Evolutionary conservation across 371 early-diverging fungal species (phyloP), one percentile per base, ranked within the genome.

Genomic region (Rhizomucor miehei): DNA sequence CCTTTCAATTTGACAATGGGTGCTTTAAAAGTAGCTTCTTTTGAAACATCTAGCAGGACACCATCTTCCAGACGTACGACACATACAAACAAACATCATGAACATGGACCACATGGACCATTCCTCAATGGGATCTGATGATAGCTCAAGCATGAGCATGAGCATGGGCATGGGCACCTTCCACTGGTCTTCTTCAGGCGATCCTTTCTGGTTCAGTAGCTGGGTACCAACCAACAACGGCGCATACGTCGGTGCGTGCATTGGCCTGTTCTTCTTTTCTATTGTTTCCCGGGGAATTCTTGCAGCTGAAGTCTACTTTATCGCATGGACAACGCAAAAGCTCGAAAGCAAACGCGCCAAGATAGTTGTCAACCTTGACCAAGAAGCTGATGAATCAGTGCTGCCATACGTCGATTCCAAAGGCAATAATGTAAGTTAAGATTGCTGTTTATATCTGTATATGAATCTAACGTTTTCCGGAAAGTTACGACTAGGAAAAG

Each of bases 241-340:
- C n/a, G 68, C 72, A 37, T 81, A 79, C 34, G 75, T 80, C 44
- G 84, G 84, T 25, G 76, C 82, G 8, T 75, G 80, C 44, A 57
- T 84, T 41, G 82, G 81, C 12, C 64, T 84, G 6, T 71, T 84
- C 39, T 39, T 84, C 9, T 65, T 81, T 16, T 54, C 84, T 2
- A 51, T 80, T 14, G 63, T 77, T 1, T 79, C 78, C 29, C 69
- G 82, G 43, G 75, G 67, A 25, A 47, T 81, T 11, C 61, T 76
- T 29, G 82, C 82, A 3, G 60, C 78, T 13, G 80, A 80, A 53
- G 62, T 72, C 4, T 80, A 79, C 56, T 67, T 77, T 52, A 67
- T 73, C 24, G 60, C 78, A 11, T 73, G 72, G 70, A 52, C 54
- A 23, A 55, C 57, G 13, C 52, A 63, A 9, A 69, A 66, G n/a